Evolutionary conservation across 805 yeast genomes (phyloP), one percentile per base, ranked within the genome.

Genomic region (Myxozyma neotropica): DNA sequence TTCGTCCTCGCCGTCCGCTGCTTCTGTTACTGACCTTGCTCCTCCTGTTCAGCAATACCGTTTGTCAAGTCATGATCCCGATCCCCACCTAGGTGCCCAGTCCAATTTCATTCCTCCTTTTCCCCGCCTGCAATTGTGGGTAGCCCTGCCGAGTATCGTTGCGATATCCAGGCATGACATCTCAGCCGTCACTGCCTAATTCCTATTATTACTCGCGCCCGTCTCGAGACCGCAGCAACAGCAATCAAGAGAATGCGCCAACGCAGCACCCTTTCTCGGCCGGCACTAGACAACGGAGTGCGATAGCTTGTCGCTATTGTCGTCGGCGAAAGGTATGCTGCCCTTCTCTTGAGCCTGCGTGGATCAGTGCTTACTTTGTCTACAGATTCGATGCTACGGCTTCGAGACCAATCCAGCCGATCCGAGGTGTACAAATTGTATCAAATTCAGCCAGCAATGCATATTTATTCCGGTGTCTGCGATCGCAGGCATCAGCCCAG

Each of bases 261-360:
- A 12, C 43, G 17, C 53, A 35, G 35, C 53, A 17, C 33, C 43
- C 53, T 36, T 17, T 36, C 13, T 5, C 53, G 12, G 12, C 53
- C 19, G 43, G 53, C 33, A 48, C 58, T 10, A 59, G 73, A 4
- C 73, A 70, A 57, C 58, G 73, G 23, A 69, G 69, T 23, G 70
- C 73, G 10, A 69, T 70, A 13, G 73, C 73, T 12, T 70, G 73
- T 55, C 66, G 72, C 39, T 69, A 70, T 54, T 70, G 73, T 53
- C 67, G 73, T 8, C 65, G 73, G 10, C 65, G 73, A 12, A 70
- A 70, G 60, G 59, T 58, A 35, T 5, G 10, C 21, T 38, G 45
- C 40, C 45, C 36, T 15, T 15, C 36, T 10, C 13, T n/a, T 23
- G 23, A 6, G 17, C 23, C 19, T 6, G 26, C 17, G 24, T 27